Evolutionary conservation across 441 rosid genomes (phyloP).

Genomic region (Gossypium davidsonii): DNA sequence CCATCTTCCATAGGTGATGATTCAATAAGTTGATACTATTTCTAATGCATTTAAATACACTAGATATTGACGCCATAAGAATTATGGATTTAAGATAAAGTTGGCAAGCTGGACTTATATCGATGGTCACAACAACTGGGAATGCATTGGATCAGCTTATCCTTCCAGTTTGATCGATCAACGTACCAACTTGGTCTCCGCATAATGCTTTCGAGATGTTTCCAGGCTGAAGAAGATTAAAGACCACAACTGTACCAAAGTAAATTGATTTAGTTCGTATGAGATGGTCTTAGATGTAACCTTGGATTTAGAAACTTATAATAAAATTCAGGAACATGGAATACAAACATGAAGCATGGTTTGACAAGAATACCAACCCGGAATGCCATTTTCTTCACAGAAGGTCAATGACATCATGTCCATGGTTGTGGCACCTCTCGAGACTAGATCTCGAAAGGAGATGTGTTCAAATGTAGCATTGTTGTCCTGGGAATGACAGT

Average conservation of each 20-base stretch:
- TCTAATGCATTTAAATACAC: not conserved
- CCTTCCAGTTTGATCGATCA: conserved; percentile 51
- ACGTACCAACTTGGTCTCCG: conserved; percentile 65
- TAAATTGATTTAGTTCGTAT: not conserved
- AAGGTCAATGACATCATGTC: conserved; percentile 59
- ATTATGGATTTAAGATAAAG: not conserved
- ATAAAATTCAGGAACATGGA: not conserved
- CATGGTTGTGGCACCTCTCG: conserved; percentile 58
- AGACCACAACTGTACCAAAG: conserved; percentile 48
- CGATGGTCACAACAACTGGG: conserved; percentile 10
- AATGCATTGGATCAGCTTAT: conserved; percentile 19
- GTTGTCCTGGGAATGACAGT: conserved; percentile 58
- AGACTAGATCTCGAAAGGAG: conserved; percentile 44
- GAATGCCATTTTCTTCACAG: conserved; percentile 62
- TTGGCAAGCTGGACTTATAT: not conserved
- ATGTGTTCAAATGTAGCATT: conserved; percentile 56
- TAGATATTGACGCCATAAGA: not conserved
- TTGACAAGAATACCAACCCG: conserved; percentile 35
- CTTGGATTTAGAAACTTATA: not conserved
- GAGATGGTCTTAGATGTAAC: not conserved
- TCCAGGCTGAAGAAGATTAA: conserved; percentile 62
- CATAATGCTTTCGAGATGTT: conserved; percentile 62
- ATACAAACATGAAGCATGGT: not conserved
- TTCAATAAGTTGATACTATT: not conserved
- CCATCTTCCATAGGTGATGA: not conserved